Conservation (phyloP, 108 stramenopile species). For the Nitzschia palea region DNA sequence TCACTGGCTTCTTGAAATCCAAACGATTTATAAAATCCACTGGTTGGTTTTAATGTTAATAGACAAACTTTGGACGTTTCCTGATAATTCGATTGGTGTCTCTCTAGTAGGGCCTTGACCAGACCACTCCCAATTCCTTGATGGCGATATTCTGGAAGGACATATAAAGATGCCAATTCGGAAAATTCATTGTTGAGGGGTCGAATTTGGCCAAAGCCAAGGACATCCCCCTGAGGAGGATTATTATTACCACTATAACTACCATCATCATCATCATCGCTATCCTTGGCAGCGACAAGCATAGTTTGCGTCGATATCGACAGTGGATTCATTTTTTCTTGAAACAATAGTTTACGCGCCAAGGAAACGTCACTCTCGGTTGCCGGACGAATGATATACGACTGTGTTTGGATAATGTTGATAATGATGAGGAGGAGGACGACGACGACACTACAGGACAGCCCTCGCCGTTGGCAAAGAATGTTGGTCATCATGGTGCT, state of each 20-base stretch:
- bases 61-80: slow-evolving; percentile 6
- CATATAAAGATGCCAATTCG: slow-evolving; percentile 29
- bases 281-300: slow-evolving; percentile 8
- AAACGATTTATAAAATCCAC: slow-evolving; percentile 7
- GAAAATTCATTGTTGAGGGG: slow-evolving; percentile 11
- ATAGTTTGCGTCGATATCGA: slow-evolving; percentile 3
- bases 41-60: slow-evolving; percentile 17
- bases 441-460: no score
- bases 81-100: slow-evolving; percentile 1
- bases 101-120: slow-evolving; percentile 12
- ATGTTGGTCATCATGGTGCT: no score
- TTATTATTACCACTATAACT: no score
- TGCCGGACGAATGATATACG: slow-evolving; percentile 8
- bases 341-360: slow-evolving; percentile 13
- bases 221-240: neutral
- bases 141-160: slow-evolving; percentile 10
- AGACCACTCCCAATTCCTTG: slow-evolving; percentile 20
- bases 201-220: slow-evolving; percentile 38
- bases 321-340: slow-evolving; percentile 27
- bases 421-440: no score
- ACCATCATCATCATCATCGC: neutral
- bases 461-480: no score
- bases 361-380: neutral
- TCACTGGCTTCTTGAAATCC: slow-evolving; percentile 11
- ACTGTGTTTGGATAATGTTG: no score